Evolutionary conservation across 2,329 filamentous ascomycete genomes (phyloP), one percentile per base, ranked within the genome.

Genomic region (Reticulascus tulasneorum): DNA sequence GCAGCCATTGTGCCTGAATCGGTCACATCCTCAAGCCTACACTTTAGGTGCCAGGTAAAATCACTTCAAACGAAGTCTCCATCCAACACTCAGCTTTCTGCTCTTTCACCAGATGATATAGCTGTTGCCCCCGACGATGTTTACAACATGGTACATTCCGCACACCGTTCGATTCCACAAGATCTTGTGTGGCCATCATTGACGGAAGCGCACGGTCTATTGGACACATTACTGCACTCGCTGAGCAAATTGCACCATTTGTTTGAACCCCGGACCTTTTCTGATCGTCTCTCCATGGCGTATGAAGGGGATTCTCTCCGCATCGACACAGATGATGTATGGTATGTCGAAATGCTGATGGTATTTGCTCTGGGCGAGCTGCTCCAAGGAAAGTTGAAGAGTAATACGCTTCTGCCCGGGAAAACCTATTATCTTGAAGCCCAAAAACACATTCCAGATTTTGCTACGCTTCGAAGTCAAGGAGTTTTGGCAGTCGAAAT

Each of bases 281-380:
- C 42, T 6, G 42, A 45, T 23, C 26, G 35, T 12, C 31, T 45
- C 7, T 40, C 39, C 3, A 33, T 38, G 16, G 32, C 42, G 21
- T 45, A 42, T 22, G 25, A 36, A 7, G 34, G 37, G 12, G 4
- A 29, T 7, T 23, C 7, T 3, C 23, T 38, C 5, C 8, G 18
- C 15, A 5, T 25, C 26, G 19, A 13, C n/a, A n/a, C 31, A 26
- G 16, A 34, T 9, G 29, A 38, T 35, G 9, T 36, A 5, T 45
- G 42, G 42, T 36, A 38, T 5, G 15, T 42, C 2, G 35, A 45
- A 12, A 41, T 38, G 24, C 25, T 45, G 5, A 32, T 45, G 2
- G 42, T 45, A 1, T 38, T 45, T 9, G 42, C 39, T 11, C 30
- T 45, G 9, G 42, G 42, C 5, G 38, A 41, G 12, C 42, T 45